These are phyloP conservation scores for Cadophora malorum DNA, from an alignment of 2,329 filamentous ascomycete genomes.

Conservation along the genomic window DNA sequence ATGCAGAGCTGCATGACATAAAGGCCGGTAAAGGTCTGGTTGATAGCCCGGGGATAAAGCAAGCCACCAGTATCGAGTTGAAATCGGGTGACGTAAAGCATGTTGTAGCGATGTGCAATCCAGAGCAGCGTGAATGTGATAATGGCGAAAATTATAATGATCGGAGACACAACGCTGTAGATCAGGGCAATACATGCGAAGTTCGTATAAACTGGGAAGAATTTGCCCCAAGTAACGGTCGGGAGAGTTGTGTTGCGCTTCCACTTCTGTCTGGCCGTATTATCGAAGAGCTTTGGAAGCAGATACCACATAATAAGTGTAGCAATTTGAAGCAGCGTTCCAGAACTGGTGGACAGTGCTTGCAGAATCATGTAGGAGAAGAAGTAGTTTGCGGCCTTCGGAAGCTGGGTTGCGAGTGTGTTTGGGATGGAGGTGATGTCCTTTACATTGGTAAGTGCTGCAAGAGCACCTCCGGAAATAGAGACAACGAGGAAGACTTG, in stretches of 20 bases:
- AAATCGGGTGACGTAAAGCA: conserved; percentile 92
- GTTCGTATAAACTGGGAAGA: conserved; percentile 97
- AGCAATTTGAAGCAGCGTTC: conserved; percentile 84
- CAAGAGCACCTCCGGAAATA: conserved; percentile 76
- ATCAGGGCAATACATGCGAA: conserved; percentile 91
- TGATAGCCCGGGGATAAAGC: conserved; percentile 89
- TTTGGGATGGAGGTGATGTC: conserved; percentile 70
- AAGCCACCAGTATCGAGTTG: conserved; percentile 90
- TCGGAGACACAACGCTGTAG: conserved; percentile 85
- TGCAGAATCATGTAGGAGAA: conserved; percentile 99
- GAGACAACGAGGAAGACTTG: conserved; percentile 95
- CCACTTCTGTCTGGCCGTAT: conserved; percentile 84
- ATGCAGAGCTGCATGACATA: conserved; percentile 95
- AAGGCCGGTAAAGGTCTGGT: conserved; percentile 92
- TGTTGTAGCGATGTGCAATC: conserved; percentile 96
- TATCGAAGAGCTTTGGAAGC: conserved; percentile 80
- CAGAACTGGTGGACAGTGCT: conserved; percentile 87
- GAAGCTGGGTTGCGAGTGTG: conserved; percentile 78
- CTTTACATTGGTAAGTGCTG: conserved; percentile 58
- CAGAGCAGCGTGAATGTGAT: conserved; percentile 91
- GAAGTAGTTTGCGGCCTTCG: conserved; percentile 92
- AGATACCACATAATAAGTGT: conserved; percentile 82
- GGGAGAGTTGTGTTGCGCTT: conserved; percentile 79
- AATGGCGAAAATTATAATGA: conserved; percentile 92
- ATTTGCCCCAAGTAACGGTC: conserved; percentile 85